A percentile compares a stretch with the other conserved stretches of the same genome.
phyloP scores from a whole-genome alignment of 305 asterid species.

The Fraxinus sp. region DNA sequence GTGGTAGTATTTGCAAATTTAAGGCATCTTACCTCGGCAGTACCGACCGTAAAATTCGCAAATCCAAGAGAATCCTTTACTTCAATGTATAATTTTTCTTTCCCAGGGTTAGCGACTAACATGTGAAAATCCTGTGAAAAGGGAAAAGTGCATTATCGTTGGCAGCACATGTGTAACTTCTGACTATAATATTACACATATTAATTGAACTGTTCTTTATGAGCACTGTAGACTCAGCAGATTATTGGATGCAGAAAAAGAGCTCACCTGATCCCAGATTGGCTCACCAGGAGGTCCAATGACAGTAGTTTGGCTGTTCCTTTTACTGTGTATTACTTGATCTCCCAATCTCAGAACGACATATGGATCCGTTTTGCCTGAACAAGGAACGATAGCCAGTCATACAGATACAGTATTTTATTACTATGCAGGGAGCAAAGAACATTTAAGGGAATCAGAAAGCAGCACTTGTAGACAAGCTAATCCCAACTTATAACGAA shows the following conservation, averaged over 20 bases:
- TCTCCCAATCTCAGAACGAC: constrained; percentile 81
- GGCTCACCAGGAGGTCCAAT: constrained; percentile 98
- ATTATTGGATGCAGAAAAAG: constrained; percentile 1
- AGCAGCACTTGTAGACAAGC: neutral
- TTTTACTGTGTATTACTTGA: constrained; percentile 86
- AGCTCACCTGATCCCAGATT: constrained; percentile 93
- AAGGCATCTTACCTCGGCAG: constrained; percentile 65
- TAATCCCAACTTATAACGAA: constrained; percentile 14
- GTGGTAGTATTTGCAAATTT: constrained; percentile 5
- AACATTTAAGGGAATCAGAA: constrained; percentile 11
- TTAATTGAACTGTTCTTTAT: neutral
- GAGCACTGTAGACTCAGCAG: neutral
- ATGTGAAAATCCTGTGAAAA: constrained; percentile 77
- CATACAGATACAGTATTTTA: neutral
- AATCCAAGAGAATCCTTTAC: constrained; percentile 89
- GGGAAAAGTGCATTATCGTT: constrained; percentile 19
- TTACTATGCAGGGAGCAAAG: neutral
- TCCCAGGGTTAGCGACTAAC: constrained; percentile 78
- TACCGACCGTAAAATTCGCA: constrained; percentile 73
- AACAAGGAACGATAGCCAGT: constrained; percentile 24
- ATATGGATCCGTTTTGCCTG: constrained; percentile 97
- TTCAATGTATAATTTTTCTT: constrained; percentile 67
- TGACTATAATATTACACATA: constrained; percentile 5
- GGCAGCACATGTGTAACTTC: constrained; percentile 23
- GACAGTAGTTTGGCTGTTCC: constrained; percentile 92